Evolutionary conservation across 148 eudicot genomes (phyloP).

Genomic region (Vaccinium corymbosum): DNA sequence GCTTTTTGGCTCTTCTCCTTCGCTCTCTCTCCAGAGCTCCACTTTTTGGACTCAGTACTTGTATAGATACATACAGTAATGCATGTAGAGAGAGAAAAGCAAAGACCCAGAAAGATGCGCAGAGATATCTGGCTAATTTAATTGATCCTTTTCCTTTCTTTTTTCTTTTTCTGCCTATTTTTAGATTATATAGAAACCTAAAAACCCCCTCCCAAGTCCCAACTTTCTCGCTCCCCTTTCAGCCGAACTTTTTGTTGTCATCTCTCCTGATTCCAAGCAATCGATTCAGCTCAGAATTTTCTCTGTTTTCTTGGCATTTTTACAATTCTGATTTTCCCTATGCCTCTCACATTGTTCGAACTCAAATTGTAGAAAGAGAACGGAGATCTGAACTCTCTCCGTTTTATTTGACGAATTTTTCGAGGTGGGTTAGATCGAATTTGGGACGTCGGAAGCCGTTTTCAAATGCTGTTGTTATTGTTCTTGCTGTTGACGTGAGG

Average conservation of each 20-base stretch:
- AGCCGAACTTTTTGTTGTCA: constrained; percentile 20
- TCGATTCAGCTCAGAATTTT: constrained; percentile 16
- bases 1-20: constrained; percentile 10
- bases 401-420: neutral
- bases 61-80: too few species aligned
- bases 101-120: constrained; percentile 9
- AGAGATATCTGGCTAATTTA: constrained; percentile 16
- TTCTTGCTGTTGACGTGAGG: constrained; percentile 14
- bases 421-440: constrained; percentile 10
- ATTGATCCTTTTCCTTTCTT: neutral
- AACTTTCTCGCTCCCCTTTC: constrained; percentile 25
- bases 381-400: neutral
- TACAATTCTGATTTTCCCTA: neutral
- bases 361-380: neutral
- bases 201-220: constrained; percentile 6
- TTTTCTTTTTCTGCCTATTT: neutral
- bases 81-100: neutral
- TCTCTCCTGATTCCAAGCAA: constrained; percentile 11
- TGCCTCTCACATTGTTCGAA: neutral
- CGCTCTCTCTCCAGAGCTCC: neutral
- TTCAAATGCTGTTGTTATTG: neutral
- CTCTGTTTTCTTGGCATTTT: constrained; percentile 8
- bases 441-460: neutral
- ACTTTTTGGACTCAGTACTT: too few species aligned
- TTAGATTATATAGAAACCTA: neutral